Percentiles rank a stretch among this genome's conserved stretches.
Evolutionary conservation across 495 filamentous ascomycete species (phyloP).

Genomic region (Mycothermus thermophilus): DNA sequence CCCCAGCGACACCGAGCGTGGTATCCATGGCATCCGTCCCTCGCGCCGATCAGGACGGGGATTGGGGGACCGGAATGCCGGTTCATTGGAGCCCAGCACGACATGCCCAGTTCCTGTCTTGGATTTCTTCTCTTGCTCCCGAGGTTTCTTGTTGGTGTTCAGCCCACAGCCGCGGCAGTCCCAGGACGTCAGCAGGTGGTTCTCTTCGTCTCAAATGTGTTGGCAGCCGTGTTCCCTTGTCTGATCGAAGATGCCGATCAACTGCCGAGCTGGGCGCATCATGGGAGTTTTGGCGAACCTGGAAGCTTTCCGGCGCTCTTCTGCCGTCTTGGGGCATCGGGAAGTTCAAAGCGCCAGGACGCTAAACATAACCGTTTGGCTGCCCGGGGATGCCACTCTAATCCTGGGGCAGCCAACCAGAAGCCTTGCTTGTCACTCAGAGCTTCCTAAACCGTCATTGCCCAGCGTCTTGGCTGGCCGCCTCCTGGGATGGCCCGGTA

Average conservation of each 20-base stretch:
- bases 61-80: too few relatives aligned
- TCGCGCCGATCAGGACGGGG: slow-evolving; percentile 2
- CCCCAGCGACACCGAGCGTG: slow-evolving; percentile 2
- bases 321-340: slow-evolving; percentile 4
- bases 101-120: too few relatives aligned
- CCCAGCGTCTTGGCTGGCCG: slow-evolving; percentile 3
- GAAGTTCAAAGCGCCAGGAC: not conserved
- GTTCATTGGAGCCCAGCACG: too few relatives aligned
- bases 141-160: too few relatives aligned
- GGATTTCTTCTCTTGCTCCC: too few relatives aligned
- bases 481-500: too few relatives aligned
- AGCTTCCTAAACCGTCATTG: slow-evolving; percentile 6
- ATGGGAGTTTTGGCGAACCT: slow-evolving; percentile 1
- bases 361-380: slow-evolving; percentile 1
- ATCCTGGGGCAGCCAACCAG: not conserved
- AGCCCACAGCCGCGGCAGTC: too few relatives aligned
- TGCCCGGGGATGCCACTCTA: not conserved
- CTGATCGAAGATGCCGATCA: too few relatives aligned
- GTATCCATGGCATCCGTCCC: not conserved
- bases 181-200: too few relatives aligned
- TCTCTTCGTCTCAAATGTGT: too few relatives aligned
- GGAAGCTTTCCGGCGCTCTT: slow-evolving; percentile 1
- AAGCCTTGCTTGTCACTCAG: not conserved
- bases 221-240: too few relatives aligned
- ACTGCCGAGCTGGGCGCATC: too few relatives aligned